Evolutionary conservation across 805 yeast genomes (phyloP), one percentile per base, ranked within the genome.

Genomic region (Lipomyces sp.): DNA sequence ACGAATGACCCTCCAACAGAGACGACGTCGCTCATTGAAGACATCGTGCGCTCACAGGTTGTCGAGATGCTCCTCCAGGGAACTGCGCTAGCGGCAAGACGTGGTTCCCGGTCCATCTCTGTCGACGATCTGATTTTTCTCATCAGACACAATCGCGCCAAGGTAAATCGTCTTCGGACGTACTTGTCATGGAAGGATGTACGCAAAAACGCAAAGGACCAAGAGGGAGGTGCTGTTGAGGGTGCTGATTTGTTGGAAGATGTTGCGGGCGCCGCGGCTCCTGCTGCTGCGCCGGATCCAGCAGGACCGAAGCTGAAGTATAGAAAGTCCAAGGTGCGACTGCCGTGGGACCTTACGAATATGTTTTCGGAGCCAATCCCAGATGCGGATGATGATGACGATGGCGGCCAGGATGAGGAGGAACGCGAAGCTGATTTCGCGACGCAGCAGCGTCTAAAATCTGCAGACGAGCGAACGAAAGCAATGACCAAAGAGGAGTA

Each of bases 171-270:
- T 51, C 72, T 93, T 35, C 75, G 96, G 59, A 91, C 97, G 0
- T 93, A 93, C 63, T 70, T 93, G 22, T 84, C 95, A 1, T 93
- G 98, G 98, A 93, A 93, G 62, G 98, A 93, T 66, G 89, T 93
- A 38, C 82, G 98, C 45, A 93, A 93, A 58, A 79, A 81, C 57
- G 85, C 84, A 1, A 79, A 79, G 50, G 85, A 80, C 45, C 84
- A 79, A 59, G 86, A 78, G 43, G 76, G 79, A 21, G 84, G 84
- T 4, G 69, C 60, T 1, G 61, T 60, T 2, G 82, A 77, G 28
- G 80, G 77, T 1, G 70, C 80, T 60, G 73, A 78, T 62, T 61
- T 82, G 60, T 68, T 75, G 26, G 82, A 76, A 22, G 80, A 76
- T 21, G 69, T 70, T 8, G 70, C 66, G 13, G 72, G 70, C 5